Base-by-base conservation (phyloP, 1,139 yeast genomes). In the Sugiyamaella xylanicola region DNA sequence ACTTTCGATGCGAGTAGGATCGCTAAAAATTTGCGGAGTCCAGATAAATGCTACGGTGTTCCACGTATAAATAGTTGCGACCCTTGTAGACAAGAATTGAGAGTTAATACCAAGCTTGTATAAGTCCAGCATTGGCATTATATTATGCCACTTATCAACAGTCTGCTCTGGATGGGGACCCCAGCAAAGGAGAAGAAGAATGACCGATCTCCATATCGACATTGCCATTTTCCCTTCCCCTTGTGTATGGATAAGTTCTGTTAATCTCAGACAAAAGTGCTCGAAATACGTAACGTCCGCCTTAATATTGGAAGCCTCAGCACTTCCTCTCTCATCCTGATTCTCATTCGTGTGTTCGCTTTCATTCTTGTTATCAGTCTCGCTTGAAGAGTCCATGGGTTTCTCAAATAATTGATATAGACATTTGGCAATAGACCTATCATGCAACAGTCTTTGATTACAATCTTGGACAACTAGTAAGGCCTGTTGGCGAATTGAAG, bases 61-160 rank as follows among this genome's bases (percentile, higher is more conserved):
- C 66, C 66, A 63, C 15, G 61, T 54, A 15, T 47, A 48, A 16
- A 60, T 58, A 4, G 65, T 56, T 5, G 60, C 59, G 1, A 60
- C 51, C 29, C 56, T 56, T 9, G 60, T 56, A 9, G 61, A 55
- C 9, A 56, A 19, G 16, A 53, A 48, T 4, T 51, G 54, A 8
- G 61, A 61, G 44, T 63, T 62, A 53, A 63, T 59, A n/a, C 60
- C 66, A 9, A 53, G 27, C 44, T 59, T 60, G 48, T 60, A 59
- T 13, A 63, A 51, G n/a, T 56, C 56, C 16, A 63, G 46, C 58
- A 64, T 52, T 37, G 56, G 50, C 16, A 54, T 48, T 36, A 59
- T 53, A 47, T 59, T 56, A 17, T 50, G 56, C 66, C 66, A 64
- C 11, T 55, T 43, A 15, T 61, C 63, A 2, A 60, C 52, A 19